phyloP scores from a whole-genome alignment of 139 green algal species.

The Edaphochlamys debaryana region DNA sequence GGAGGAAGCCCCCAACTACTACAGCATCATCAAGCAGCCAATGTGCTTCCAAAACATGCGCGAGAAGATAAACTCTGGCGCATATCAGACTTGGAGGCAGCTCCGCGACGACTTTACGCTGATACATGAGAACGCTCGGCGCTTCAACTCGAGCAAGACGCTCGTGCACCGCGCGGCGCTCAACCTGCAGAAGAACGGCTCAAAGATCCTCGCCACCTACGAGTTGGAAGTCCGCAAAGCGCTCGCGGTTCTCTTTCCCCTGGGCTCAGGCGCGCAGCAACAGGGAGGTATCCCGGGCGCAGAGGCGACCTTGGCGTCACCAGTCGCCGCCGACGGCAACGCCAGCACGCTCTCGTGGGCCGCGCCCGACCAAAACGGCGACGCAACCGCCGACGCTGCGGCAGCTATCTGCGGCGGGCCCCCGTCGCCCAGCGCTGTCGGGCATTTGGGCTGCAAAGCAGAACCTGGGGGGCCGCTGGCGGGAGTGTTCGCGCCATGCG shows the following conservation, averaged over 20 bases:
- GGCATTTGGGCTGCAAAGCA: too few relatives aligned
- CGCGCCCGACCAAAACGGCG: conserved; percentile 18
- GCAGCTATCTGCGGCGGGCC: too few relatives aligned
- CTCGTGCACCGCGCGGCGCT: conserved; percentile 60
- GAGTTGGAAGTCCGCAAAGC: conserved; percentile 62
- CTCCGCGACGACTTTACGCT: conserved; percentile 53
- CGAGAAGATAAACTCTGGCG: conserved; percentile 45
- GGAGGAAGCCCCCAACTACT: conserved; percentile 56
- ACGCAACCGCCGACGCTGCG: too few relatives aligned
- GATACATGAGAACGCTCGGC: conserved; percentile 33
- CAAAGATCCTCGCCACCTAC: conserved; percentile 52
- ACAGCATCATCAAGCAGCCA: conserved; percentile 61
- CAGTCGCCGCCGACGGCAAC: background rate
- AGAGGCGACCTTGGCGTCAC: too few relatives aligned
- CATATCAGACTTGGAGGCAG: conserved; percentile 62
- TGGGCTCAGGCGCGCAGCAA: background rate
- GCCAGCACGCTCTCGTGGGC: background rate
- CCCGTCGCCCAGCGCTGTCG: too few relatives aligned
- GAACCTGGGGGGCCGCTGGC: too few relatives aligned
- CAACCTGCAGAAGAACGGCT: conserved; percentile 52
- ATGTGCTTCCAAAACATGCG: conserved; percentile 67
- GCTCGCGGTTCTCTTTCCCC: conserved; percentile 54
- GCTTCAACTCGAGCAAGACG: conserved; percentile 64
- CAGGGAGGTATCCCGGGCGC: background rate
- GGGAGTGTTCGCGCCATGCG: too few relatives aligned